Evolutionary conservation across 805 yeast species (phyloP), one percentile per base, ranked within the genome.

Genomic region (Kazachstania taianensis): DNA sequence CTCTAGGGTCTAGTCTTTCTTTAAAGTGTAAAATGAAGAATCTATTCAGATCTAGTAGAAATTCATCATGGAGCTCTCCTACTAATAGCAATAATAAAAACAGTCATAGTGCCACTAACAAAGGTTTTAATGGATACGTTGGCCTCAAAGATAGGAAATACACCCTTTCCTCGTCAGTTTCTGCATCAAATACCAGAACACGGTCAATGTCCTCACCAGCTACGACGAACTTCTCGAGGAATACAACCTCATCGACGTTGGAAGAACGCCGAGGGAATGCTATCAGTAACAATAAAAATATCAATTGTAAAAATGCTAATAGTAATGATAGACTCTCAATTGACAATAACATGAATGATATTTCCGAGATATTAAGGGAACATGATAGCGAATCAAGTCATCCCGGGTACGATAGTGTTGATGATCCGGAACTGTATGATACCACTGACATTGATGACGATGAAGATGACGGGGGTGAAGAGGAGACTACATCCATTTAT

Each of bases 401-500:
- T 22, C 3, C 12, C 12, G 25, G 12, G 12, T 9, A 22, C 12
- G 25, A 22, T 7, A 39, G 41, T 18, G 49, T 36, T 8, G 43
- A 42, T 7, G 42, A n/a, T n/a, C n/a, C n/a, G n/a, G n/a, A n/a
- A n/a, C n/a, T n/a, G n/a, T n/a, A n/a, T n/a, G n/a, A n/a, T 13
- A 41, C 37, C 5, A 42, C 39, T n/a, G 46, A 37, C n/a, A 42
- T 28, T 16, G 41, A 34, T 14, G 45, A 38, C 13, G 25, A 28
- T 19, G 15, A 41, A 16, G 42, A 43, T 16, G 36, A 35, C 12
- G 28, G 27, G 24, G 20, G 15, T 12, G 15, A 25, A n/a, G 13
- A n/a, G 14, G 29, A 14, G 8, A 22, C 7, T 28, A n/a, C n/a
- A 7, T 44, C 60, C 12, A 41, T 49, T 7, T 48, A 48, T 30